phyloP scores from a whole-genome alignment of 306 rosid species.

The Malus domestica region ASM211411v1 NC_041793.1:44328001-44328500 shows the following conservation, averaged over 20 bases:
- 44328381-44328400: too few relatives aligned
- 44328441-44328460: not conserved
- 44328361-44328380: too few relatives aligned
- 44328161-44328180: not conserved
- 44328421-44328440: not conserved
- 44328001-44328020: not conserved
- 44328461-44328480: too few relatives aligned
- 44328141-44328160: slow-evolving; percentile 43
- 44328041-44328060: slow-evolving; percentile 11
- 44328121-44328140: slow-evolving; percentile 55
- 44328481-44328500: too few relatives aligned
- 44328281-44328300: too few relatives aligned
- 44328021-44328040: not conserved
- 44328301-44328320: too few relatives aligned
- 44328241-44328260: not conserved
- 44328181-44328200: not conserved
- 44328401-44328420: not conserved
- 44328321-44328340: too few relatives aligned
- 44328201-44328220: not conserved
- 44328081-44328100: slow-evolving; percentile 13
- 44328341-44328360: too few relatives aligned
- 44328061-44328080: slow-evolving; percentile 29
- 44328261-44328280: not conserved
- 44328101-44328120: slow-evolving; percentile 42
- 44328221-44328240: slow-evolving; percentile 4